A percentile compares a stretch with the other conserved stretches of the same genome.
These are phyloP conservation scores for Triangularia verruculosa DNA, from an alignment of 2,329 filamentous ascomycete species.

Conservation along the genomic window DNA sequence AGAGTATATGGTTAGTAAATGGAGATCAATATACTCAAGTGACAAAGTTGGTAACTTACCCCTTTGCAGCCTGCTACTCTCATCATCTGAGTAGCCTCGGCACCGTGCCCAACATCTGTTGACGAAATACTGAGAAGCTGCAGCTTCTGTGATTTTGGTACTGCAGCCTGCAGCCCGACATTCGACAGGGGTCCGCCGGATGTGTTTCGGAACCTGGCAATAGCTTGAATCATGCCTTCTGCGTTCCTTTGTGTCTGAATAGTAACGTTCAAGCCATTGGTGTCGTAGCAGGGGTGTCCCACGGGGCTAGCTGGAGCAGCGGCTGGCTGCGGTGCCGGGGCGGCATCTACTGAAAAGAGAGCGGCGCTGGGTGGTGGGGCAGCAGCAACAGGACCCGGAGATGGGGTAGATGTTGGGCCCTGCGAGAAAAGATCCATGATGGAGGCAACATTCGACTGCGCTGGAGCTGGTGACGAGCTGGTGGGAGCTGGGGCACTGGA, in stretches of 20 bases:
- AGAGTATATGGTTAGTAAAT: slow-evolving; percentile 26
- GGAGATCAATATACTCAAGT: background rate
- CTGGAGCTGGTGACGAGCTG: slow-evolving; percentile 54
- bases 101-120: slow-evolving; percentile 69
- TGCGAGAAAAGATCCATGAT: slow-evolving; percentile 88
- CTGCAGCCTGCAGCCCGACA: slow-evolving; percentile 87
- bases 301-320: slow-evolving; percentile 42
- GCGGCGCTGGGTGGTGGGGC: slow-evolving; percentile 48
- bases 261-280: slow-evolving; percentile 77
- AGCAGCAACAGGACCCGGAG: slow-evolving; percentile 41
- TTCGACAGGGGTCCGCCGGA: slow-evolving; percentile 64
- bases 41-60: slow-evolving; percentile 58
- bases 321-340: slow-evolving; percentile 43
- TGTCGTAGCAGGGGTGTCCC: slow-evolving; percentile 74
- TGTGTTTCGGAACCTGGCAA: slow-evolving; percentile 79
- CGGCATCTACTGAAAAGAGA: slow-evolving; percentile 48
- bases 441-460: slow-evolving; percentile 58
- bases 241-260: slow-evolving; percentile 82
- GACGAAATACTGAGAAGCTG: slow-evolving; percentile 88
- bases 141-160: slow-evolving; percentile 93
- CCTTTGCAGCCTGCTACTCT: slow-evolving; percentile 80
- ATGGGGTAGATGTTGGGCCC: slow-evolving; percentile 76
- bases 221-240: slow-evolving; percentile 74
- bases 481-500: slow-evolving; percentile 54
- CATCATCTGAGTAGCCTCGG: slow-evolving; percentile 88